Conservation (phyloP, 2,329 filamentous ascomycete species). For the Xylariaceae sp. region DNA sequence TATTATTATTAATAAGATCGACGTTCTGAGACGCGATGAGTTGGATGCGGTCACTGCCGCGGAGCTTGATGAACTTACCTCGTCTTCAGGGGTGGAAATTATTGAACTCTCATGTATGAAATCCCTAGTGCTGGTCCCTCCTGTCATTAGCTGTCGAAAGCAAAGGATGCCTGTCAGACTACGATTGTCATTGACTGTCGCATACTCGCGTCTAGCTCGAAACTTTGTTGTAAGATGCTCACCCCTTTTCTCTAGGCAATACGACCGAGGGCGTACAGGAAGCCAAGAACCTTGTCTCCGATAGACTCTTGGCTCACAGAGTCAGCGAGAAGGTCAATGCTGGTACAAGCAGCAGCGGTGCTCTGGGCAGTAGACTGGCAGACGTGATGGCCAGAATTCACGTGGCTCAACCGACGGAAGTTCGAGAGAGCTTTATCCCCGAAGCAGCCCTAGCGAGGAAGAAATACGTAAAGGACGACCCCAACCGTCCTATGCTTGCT, state of each 20-base stretch:
- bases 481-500: conserved; percentile 80
- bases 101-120: conserved; percentile 80
- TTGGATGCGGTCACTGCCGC: conserved; percentile 79
- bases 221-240: neutral
- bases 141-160: neutral
- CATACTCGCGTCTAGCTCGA: neutral
- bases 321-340: conserved; percentile 97
- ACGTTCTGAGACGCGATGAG: conserved; percentile 86
- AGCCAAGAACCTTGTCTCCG: conserved; percentile 94
- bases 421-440: conserved; percentile 85
- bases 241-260: conserved; percentile 53
- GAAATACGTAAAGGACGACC: conserved; percentile 91
- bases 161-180: neutral
- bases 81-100: conserved; percentile 89
- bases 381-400: conserved; percentile 95
- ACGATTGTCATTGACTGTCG: neutral
- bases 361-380: conserved; percentile 79
- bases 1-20: conserved; percentile 98
- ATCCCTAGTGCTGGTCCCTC: neutral
- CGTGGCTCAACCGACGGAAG: conserved; percentile 89
- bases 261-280: conserved; percentile 93
- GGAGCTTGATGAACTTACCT: conserved; percentile 79
- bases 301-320: conserved; percentile 88
- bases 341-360: conserved; percentile 77
- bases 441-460: conserved; percentile 79